Evolutionary conservation across 306 rosid genomes (phyloP).

Genomic region (Delonix regia): DNA sequence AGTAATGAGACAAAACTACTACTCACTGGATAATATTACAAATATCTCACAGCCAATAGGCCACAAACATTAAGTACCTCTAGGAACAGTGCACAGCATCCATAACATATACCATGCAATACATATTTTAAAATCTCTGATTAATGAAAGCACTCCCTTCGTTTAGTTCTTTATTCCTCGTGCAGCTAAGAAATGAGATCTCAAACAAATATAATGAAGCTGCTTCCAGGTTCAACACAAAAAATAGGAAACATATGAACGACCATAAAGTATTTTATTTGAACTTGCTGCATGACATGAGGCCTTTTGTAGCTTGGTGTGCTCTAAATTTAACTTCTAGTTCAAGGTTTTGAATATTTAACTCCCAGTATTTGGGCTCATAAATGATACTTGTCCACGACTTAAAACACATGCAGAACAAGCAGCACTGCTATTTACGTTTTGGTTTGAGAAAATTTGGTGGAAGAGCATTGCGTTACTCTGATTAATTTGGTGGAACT

Average conservation of each 20-base stretch:
- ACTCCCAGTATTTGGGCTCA: neutral
- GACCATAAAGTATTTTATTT: neutral
- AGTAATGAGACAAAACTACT: neutral
- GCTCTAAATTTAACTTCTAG: neutral
- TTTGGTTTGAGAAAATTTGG: too few species aligned
- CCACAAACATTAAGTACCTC: neutral
- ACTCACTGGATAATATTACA: neutral
- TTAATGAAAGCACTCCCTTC: neutral
- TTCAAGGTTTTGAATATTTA: neutral
- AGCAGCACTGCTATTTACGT: neutral
- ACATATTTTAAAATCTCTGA: neutral
- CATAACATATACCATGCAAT: neutral
- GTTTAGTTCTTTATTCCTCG: neutral
- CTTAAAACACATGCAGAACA: neutral
- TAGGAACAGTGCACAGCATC: neutral
- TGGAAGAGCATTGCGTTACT: too few species aligned
- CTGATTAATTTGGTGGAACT: too few species aligned
- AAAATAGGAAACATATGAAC: too few species aligned
- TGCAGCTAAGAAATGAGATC: neutral
- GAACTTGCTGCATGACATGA: neutral
- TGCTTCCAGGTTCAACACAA: neutral
- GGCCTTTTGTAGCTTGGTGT: neutral
- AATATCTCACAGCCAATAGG: neutral
- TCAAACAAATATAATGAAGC: neutral
- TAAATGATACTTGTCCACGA: too few species aligned